Evolutionary conservation across 2,329 filamentous ascomycete genomes (phyloP).

Genomic region (Colletotrichum shisoi): DNA sequence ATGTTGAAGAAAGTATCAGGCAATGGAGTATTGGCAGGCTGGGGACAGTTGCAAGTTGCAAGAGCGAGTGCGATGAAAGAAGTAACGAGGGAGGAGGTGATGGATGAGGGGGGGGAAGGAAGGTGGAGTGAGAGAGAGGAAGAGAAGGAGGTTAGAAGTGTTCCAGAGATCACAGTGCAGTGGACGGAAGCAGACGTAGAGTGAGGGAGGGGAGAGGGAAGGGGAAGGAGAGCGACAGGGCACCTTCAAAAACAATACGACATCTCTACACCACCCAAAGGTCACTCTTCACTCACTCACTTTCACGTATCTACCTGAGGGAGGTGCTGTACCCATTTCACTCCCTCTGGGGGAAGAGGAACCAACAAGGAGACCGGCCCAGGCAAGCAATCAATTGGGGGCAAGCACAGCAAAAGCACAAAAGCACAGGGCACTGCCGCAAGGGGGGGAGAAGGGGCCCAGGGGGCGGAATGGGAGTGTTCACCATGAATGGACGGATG

Average conservation of each 20-base stretch:
- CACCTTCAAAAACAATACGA: conserved; percentile 35
- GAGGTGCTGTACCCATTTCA: no score
- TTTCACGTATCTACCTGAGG: no score
- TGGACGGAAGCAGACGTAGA: not conserved
- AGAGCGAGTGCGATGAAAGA: conserved; percentile 34
- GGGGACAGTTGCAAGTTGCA: conserved; percentile 15
- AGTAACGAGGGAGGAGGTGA: conserved; percentile 21
- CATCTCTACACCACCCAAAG: conserved; percentile 18
- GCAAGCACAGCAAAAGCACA: conserved; percentile 25
- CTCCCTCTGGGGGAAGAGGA: not conserved
- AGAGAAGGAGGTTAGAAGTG: conserved; percentile 4
- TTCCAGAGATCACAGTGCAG: not conserved
- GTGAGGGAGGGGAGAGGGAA: conserved; percentile 1
- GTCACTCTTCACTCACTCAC: not conserved
- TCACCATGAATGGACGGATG: not conserved
- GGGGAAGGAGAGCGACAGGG: conserved; percentile 4
- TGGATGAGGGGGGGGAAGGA: not conserved
- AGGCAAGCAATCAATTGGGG: conserved; percentile 30
- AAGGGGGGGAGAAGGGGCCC: not conserved
- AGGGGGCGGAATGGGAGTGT: conserved; percentile 4
- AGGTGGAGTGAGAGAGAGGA: conserved; percentile 9
- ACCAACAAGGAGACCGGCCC: not conserved
- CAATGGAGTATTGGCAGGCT: conserved; percentile 23
- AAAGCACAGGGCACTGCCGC: conserved; percentile 22
- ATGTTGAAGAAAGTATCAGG: not conserved